phyloP scores from a whole-genome alignment of 768 basidiomycete genomes.

The Naganishia vishniacii region DNA sequence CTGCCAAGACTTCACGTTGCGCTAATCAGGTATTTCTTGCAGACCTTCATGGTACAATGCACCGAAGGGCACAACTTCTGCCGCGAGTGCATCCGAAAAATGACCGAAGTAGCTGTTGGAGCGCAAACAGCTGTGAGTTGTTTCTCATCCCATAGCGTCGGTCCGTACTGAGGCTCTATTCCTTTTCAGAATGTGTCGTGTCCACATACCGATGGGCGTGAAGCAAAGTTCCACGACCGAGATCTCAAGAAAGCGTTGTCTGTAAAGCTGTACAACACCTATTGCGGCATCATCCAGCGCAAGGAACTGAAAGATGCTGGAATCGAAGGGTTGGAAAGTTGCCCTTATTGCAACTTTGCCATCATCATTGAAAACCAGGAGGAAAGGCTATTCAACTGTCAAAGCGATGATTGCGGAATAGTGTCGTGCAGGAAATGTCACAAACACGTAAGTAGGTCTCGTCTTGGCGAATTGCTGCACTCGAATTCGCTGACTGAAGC shows the following conservation, averaged over 20 bases:
- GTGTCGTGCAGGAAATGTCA: slow-evolving; percentile 77
- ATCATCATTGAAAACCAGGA: slow-evolving; percentile 66
- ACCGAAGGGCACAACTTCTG: slow-evolving; percentile 87
- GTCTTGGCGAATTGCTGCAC: neutral
- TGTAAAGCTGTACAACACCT: slow-evolving; percentile 62
- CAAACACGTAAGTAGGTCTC: slow-evolving; percentile 59
- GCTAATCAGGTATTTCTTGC: slow-evolving; percentile 15
- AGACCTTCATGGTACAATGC: slow-evolving; percentile 84
- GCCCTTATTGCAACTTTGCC: slow-evolving; percentile 84
- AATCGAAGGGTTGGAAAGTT: slow-evolving; percentile 75
- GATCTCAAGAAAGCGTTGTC: slow-evolving; percentile 51
- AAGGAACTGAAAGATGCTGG: slow-evolving; percentile 74
- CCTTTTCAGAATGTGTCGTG: slow-evolving; percentile 58
- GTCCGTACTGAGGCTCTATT: neutral
- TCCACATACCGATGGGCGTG: slow-evolving; percentile 71
- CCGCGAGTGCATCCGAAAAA: slow-evolving; percentile 61
- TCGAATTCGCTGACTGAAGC: neutral
- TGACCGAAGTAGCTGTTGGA: slow-evolving; percentile 62
- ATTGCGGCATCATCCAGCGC: slow-evolving; percentile 59
- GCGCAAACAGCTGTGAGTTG: slow-evolving; percentile 42
- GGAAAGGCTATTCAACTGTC: slow-evolving; percentile 61
- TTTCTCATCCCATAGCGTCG: slow-evolving; percentile 33
- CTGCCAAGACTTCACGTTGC: slow-evolving; percentile 1
- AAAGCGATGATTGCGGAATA: slow-evolving; percentile 59
- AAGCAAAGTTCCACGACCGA: slow-evolving; percentile 56